These are phyloP conservation scores for Mycosphaerella sp. DNA, from an alignment of 2,329 filamentous ascomycete genomes.

Conservation along the genomic window DNA sequence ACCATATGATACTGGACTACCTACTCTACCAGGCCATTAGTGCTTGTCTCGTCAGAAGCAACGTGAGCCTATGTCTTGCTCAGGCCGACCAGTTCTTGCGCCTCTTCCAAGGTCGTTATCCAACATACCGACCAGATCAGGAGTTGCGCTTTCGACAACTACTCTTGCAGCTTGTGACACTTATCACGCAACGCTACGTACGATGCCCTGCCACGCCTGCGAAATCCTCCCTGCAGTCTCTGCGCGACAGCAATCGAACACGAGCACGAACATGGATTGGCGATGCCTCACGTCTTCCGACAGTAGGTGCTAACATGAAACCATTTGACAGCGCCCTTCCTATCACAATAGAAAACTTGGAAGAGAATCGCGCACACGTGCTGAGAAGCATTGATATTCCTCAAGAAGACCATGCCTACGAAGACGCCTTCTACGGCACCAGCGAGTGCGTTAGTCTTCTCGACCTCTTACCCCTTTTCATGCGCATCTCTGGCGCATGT, in stretches of 20 bases:
- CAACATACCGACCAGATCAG: slow-evolving; percentile 30
- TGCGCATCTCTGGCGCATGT: slow-evolving; percentile 43
- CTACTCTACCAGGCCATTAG: slow-evolving; percentile 45
- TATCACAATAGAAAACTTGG: slow-evolving; percentile 13
- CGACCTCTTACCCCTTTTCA: slow-evolving; percentile 45
- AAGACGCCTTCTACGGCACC: slow-evolving; percentile 35
- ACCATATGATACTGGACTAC: slow-evolving; percentile 54
- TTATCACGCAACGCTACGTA: slow-evolving; percentile 41
- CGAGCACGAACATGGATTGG: slow-evolving; percentile 32
- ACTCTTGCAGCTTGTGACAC: slow-evolving; percentile 43
- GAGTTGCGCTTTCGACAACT: slow-evolving; percentile 45
- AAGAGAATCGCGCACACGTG: slow-evolving; percentile 24
- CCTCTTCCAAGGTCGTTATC: slow-evolving; percentile 40
- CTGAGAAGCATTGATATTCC: slow-evolving; percentile 23
- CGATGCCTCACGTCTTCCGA: slow-evolving; percentile 19
- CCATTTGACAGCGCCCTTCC: slow-evolving; percentile 19
- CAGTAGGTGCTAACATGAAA: slow-evolving; percentile 4
- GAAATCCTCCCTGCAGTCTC: slow-evolving; percentile 31
- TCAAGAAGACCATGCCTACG: slow-evolving; percentile 22
- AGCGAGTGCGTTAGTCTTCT: slow-evolving; percentile 32
- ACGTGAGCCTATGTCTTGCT: slow-evolving; percentile 15
- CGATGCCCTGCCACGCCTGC: slow-evolving; percentile 37
- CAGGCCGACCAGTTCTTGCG: slow-evolving; percentile 39
- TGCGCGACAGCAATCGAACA: slow-evolving; percentile 35
- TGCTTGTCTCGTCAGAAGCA: slow-evolving; percentile 34